phyloP scores from a whole-genome alignment of 2,329 filamentous ascomycete species.

The Aspergillus flavus region DNA sequence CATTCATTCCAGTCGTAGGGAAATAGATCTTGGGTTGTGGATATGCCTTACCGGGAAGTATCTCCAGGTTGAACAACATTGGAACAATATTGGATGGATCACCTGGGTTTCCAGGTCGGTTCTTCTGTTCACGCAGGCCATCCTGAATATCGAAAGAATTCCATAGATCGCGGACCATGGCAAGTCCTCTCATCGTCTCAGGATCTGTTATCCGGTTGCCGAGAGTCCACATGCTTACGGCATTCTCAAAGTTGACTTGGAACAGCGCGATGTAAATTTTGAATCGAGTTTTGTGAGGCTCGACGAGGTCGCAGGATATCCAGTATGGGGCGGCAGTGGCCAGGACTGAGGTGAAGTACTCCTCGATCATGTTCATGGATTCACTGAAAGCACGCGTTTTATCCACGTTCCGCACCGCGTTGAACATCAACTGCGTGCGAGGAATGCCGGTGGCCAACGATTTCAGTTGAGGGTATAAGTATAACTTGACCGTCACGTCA shows the following conservation, averaged over 20 bases:
- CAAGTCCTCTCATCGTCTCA: constrained; percentile 15
- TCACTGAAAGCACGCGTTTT: background rate
- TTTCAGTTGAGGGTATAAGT: constrained; percentile 23
- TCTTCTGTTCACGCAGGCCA: constrained; percentile 12
- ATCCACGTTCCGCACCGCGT: constrained; percentile 10
- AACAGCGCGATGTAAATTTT: constrained; percentile 22
- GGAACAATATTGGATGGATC: constrained; percentile 12
- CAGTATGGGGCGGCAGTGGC: background rate
- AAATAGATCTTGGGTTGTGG: constrained; percentile 17
- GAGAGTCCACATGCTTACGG: constrained; percentile 23
- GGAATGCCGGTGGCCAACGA: constrained; percentile 2
- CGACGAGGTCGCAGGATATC: constrained; percentile 22
- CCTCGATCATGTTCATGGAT: background rate
- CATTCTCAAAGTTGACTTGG: constrained; percentile 16
- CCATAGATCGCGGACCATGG: constrained; percentile 22
- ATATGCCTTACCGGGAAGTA: constrained; percentile 1
- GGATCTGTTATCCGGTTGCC: constrained; percentile 15
- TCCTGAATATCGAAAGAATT: constrained; percentile 11
- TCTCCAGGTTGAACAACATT: constrained; percentile 16
- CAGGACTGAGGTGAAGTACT: constrained; percentile 9
- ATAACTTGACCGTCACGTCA: constrained; percentile 20
- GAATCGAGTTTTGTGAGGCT: constrained; percentile 18
- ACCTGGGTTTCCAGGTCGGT: constrained; percentile 10
- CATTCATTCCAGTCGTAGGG: constrained; percentile 15
- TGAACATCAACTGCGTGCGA: constrained; percentile 1